These are phyloP conservation scores for Irpex sp. DNA, from an alignment of 1,284 basidiomycete genomes.

Conservation along the genomic window DNA sequence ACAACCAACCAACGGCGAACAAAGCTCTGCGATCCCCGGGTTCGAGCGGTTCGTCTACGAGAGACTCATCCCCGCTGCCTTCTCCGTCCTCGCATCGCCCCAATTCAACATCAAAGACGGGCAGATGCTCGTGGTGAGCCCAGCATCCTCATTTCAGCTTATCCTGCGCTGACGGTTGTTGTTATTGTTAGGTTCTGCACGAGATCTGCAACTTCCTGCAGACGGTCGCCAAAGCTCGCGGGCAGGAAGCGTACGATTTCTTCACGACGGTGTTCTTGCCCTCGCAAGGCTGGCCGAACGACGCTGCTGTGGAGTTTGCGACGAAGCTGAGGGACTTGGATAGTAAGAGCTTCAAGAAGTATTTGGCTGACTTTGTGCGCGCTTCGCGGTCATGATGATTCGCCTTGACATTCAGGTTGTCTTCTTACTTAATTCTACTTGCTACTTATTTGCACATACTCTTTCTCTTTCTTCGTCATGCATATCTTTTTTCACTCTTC, in stretches of 20 bases:
- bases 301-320: conserved; percentile 77
- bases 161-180: background rate
- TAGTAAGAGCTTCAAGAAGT: conserved; percentile 83
- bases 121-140: conserved; percentile 74
- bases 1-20: conserved; percentile 20
- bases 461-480: no score
- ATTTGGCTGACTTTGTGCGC: conserved; percentile 82
- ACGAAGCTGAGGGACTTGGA: conserved; percentile 77
- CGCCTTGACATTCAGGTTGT: background rate
- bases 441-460: no score
- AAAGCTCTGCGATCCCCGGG: conserved; percentile 68
- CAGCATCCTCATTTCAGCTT: background rate
- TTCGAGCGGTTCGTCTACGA: conserved; percentile 95
- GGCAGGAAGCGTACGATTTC: conserved; percentile 83
- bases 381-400: conserved; percentile 42
- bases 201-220: conserved; percentile 89
- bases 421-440: background rate
- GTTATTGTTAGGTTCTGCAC: conserved; percentile 67
- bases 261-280: conserved; percentile 83
- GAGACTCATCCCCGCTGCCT: conserved; percentile 78
- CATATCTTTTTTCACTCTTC: no score
- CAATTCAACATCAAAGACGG: conserved; percentile 89
- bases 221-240: conserved; percentile 73
- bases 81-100: conserved; percentile 77
- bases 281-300: conserved; percentile 81